A percentile compares a stretch with the other conserved stretches of the same genome.
Evolutionary conservation across 345 rosid genomes (phyloP).

Genomic region (Durio zibethinus): DNA sequence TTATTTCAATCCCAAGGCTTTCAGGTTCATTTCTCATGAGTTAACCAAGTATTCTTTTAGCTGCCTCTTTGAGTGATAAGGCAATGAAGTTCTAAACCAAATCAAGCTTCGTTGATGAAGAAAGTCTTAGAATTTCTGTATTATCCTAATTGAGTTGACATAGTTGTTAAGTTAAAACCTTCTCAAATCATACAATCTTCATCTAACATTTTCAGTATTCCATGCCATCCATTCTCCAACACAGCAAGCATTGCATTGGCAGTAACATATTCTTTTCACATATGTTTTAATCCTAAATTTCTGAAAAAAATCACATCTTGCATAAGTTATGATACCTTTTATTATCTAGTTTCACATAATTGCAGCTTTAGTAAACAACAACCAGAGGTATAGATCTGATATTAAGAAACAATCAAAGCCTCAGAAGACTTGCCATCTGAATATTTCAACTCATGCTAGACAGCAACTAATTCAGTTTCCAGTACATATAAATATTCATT

Average conservation of each 20-base stretch:
- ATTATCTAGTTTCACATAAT: background rate
- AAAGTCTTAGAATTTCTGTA: background rate
- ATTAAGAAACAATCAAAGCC: background rate
- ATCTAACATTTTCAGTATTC: background rate
- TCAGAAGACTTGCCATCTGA: background rate
- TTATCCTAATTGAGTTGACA: slow-evolving; percentile 4
- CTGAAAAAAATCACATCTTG: background rate
- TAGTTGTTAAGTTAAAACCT: background rate
- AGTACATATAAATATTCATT: background rate
- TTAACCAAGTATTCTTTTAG: background rate
- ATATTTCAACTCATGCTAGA: background rate
- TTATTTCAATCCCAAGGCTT: background rate
- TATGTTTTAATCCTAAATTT: background rate
- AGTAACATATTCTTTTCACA: background rate
- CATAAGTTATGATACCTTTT: background rate
- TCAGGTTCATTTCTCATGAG: background rate
- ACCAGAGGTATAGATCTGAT: background rate
- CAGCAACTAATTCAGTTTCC: background rate
- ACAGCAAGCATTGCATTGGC: background rate
- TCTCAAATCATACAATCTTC: background rate
- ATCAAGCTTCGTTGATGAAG: background rate
- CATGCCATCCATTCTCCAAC: background rate
- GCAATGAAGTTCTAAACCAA: background rate
- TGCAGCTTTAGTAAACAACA: background rate
- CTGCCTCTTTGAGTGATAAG: background rate